Conservation (phyloP, 306 rosid species). For the Prinsepia uniflora region DNA sequence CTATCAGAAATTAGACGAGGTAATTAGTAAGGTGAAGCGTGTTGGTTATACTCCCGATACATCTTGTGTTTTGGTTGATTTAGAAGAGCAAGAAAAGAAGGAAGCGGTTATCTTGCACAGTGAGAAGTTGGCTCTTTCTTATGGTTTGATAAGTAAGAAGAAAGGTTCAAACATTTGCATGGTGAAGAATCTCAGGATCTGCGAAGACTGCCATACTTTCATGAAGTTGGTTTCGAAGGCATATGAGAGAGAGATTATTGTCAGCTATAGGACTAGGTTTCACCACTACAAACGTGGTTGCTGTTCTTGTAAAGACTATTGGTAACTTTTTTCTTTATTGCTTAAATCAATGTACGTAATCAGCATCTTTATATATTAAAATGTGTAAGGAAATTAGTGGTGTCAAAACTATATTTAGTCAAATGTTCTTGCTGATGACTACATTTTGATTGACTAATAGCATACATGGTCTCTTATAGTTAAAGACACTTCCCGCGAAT, state of each 20-base stretch:
- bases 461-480: not conserved
- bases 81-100: slow-evolving; percentile 74
- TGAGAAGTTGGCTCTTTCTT: slow-evolving; percentile 80
- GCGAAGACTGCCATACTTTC: slow-evolving; percentile 78
- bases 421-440: not conserved
- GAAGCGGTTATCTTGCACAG: slow-evolving; percentile 73
- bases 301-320: slow-evolving; percentile 79
- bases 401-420: not conserved
- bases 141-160: slow-evolving; percentile 47
- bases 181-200: slow-evolving; percentile 74
- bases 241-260: slow-evolving; percentile 51
- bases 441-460: not conserved
- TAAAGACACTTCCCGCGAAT: not conserved
- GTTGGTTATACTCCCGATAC: slow-evolving; percentile 63
- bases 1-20: slow-evolving; percentile 64
- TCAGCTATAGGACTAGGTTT: slow-evolving; percentile 78
- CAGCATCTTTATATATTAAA: not conserved
- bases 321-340: slow-evolving; percentile 35
- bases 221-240: slow-evolving; percentile 80
- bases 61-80: slow-evolving; percentile 46
- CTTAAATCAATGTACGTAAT: not conserved
- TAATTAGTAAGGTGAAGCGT: slow-evolving; percentile 53
- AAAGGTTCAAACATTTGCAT: slow-evolving; percentile 48
- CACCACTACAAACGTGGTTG: slow-evolving; percentile 66
- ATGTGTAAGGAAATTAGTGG: not conserved